Base-by-base conservation (phyloP, 1,139 yeast species). In the Blastobotrys arbuscula region DNA sequence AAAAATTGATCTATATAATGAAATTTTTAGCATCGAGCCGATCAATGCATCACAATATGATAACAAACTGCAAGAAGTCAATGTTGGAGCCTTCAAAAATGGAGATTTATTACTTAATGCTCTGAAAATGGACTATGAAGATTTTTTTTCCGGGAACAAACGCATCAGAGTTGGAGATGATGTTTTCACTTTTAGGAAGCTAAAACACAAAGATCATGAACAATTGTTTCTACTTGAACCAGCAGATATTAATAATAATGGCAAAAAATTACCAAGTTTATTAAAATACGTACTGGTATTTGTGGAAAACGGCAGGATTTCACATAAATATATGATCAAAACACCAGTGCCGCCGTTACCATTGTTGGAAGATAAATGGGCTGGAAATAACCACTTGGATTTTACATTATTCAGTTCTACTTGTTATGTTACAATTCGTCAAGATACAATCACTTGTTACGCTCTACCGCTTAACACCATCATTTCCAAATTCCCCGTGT, bases 301-400 rank as follows among this genome's bases (percentile, higher is more conserved):
- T 19, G 16, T 37, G 4, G 42, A 44, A 18, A 15, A 33, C 7
- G 42, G 42, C 2, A 15, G 10, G 10, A 44, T 44, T 10, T 21
- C 47, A 2, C 47, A 44, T 36, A 43, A 43, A 19, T 44, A 44
- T 31, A 19, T 30, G 34, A 44, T 44, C 23, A 37, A 28, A 15
- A 43, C 46, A 3, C 47, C 37, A 13, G 16, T 24, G 7, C 38
- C 47, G 8, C 47, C 47, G 4, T 20, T 28, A n/a, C 33, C 23
- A 3, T 16, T 19, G 26, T 19, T 19, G 26, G 15, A 28, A 28
- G 31, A 34, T 5, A 37, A 24, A n/a, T 42, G 15, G 23, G 3
- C 18, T 16, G 13, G 9, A 8, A 12, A 16, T 19, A 19, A n/a
- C 3, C 31, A 38, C 13, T 26, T 18, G 10, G 19, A 44, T 3